Evolutionary conservation across 176 grass and related monocot genomes (phyloP).

Genomic region (Carex pumila): DNA sequence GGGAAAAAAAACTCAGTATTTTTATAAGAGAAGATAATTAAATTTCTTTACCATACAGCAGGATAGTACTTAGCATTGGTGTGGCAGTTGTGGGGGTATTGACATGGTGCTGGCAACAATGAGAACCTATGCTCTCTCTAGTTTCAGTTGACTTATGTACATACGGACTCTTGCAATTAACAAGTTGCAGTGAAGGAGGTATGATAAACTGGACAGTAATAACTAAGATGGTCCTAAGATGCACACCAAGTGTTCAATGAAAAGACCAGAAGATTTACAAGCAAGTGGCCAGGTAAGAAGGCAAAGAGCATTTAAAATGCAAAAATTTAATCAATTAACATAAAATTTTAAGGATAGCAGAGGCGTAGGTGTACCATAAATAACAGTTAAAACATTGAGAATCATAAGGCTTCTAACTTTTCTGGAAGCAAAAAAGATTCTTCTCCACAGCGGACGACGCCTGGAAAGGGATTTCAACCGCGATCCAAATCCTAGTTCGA

Average conservation of each 20-base stretch:
- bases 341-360: not conserved
- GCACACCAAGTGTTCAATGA: not conserved
- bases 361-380: conserved; percentile 47
- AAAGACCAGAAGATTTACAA: not conserved
- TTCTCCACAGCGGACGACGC: conserved; percentile 53
- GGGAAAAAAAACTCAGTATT: not conserved
- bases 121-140: not conserved
- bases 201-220: not conserved
- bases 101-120: not conserved
- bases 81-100: not conserved
- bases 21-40: not conserved
- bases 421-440: conserved; percentile 92
- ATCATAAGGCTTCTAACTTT: conserved; percentile 86
- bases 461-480: conserved; percentile 13
- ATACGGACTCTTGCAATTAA: not conserved
- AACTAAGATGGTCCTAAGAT: not conserved
- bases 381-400: conserved; percentile 89
- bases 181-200: not conserved
- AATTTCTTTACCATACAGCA: not conserved
- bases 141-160: not conserved
- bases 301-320: not conserved
- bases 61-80: not conserved
- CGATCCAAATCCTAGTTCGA: conserved; percentile 10
- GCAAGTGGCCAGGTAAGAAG: not conserved
- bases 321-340: not conserved